Evolutionary conservation across 2,329 filamentous ascomycete genomes (phyloP).

Genomic region (Cladophialophora chaetospira): DNA sequence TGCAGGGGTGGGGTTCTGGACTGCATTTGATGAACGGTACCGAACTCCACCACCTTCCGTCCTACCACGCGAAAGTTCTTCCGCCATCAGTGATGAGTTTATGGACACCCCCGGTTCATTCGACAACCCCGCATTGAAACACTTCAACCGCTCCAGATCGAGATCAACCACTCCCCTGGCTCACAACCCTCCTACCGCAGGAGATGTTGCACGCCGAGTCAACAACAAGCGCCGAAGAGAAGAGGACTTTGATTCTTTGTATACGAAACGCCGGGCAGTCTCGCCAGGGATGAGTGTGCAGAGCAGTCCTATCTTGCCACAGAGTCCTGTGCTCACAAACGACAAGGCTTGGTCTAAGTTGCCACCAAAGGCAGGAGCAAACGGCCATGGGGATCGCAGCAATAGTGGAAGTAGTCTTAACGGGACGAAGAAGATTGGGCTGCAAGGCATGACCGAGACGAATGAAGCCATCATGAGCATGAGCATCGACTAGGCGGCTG

Average conservation of each 20-base stretch:
- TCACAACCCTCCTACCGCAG: conserved; percentile 55
- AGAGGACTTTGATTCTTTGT: conserved; percentile 86
- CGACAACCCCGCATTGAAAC: conserved; percentile 33
- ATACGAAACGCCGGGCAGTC: conserved; percentile 82
- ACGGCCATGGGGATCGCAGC: conserved; percentile 53
- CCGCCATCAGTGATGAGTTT: conserved; percentile 43
- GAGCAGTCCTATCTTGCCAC: conserved; percentile 79
- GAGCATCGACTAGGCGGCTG: conserved; percentile 76
- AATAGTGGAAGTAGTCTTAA: conserved; percentile 46
- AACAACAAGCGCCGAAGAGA: conserved; percentile 83
- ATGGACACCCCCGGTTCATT: conserved; percentile 43
- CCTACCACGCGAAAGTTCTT: conserved; percentile 58
- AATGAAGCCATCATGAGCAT: conserved; percentile 94
- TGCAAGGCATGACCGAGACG: conserved; percentile 95
- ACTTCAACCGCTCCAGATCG: conserved; percentile 38
- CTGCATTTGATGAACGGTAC: conserved; percentile 70
- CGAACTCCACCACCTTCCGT: conserved; percentile 66
- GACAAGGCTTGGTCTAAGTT: conserved; percentile 68
- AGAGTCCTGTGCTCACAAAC: conserved; percentile 75
- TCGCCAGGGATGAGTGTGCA: conserved; percentile 89
- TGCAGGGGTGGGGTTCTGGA: conserved; percentile 75
- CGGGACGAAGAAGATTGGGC: conserved; percentile 63
- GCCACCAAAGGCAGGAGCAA: conserved; percentile 60
- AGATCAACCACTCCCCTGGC: conserved; percentile 47
- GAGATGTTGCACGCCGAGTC: conserved; percentile 76